Evolutionary conservation across 1,284 basidiomycete genomes (phyloP), one percentile per base, ranked within the genome.

Genomic region (Ceratobasidium papillatum): DNA sequence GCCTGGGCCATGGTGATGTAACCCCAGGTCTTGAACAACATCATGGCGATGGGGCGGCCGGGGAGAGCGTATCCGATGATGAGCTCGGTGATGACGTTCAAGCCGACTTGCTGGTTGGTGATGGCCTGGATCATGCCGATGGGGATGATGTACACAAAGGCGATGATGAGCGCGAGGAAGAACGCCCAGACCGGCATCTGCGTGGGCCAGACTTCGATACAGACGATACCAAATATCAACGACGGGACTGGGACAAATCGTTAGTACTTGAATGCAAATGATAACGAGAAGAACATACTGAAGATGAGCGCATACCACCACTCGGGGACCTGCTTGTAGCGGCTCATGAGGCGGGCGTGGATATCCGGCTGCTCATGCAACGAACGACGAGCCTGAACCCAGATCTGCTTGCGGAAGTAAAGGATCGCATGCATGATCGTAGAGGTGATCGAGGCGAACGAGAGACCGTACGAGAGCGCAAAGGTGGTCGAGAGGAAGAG

Each of bases 321-420:
- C 77, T 92, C 87, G 0, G 92, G 92, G 0, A 94, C 91, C 80
- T 91, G 89, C 1, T 83, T 84, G 82, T 97, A 97, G 74, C 86
- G 83, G 9, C 88, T 84, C 94, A 96, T 96, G 43, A 96, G 85
- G 62, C 86, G 85, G 5, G 89, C 89, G 81, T 96, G 94, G n/a
- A 96, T 88, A 81, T 96, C 94, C 14, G 92, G 90, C 78, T 91
- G 90, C 79, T 94, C 92, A 9, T 85, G 82, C 69, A 90, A 81
- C 47, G 88, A 86, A 45, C 87, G 84, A 27, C 90, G 82, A 32
- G 89, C 86, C 64, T 89, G 87, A 34, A 84, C 80, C 83, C 87
- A 88, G 74, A 95, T 91, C 54, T 89, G 87, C 76, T 88, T 89
- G 76, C 91, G 90, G 82, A 94, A 93, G 80, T 93, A 90, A n/a